A percentile compares a stretch with the other conserved stretches of the same genome.
Conservation (phyloP, 1,284 basidiomycete genomes). For the Anthracocystis walkeri region DNA sequence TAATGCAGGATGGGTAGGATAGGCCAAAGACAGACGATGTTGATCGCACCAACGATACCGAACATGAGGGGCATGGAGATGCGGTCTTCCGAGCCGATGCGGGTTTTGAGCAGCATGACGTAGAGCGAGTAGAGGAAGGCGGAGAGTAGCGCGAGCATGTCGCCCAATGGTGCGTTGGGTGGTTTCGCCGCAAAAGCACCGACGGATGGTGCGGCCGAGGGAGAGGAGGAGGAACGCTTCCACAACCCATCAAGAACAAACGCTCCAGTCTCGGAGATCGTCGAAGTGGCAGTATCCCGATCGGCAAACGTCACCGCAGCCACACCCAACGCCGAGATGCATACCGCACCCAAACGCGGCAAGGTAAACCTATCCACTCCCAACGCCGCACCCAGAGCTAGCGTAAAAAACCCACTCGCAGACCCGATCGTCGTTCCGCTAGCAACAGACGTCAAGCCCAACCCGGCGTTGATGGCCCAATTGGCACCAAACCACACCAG, state of each 20-base stretch:
- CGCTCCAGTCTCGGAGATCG: conserved; percentile 4
- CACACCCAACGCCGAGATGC: conserved; percentile 85
- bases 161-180: conserved; percentile 59
- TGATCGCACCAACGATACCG: conserved; percentile 82
- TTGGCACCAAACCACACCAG: conserved; percentile 68
- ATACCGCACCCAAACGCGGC: conserved; percentile 83
- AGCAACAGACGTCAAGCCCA: conserved; percentile 66
- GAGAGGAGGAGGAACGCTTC: conserved; percentile 13
- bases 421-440: conserved; percentile 72
- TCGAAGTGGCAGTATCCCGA: conserved; percentile 25
- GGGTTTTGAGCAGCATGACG: conserved; percentile 84
- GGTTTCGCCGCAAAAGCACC: conserved; percentile 13
- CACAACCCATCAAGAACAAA: conserved; percentile 24
- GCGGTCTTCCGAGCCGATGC: conserved; percentile 71
- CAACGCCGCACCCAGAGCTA: conserved; percentile 85
- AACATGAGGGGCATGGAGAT: conserved; percentile 72
- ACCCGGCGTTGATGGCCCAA: conserved; percentile 64
- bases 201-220: background rate
- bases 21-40: conserved; percentile 84
- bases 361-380: conserved; percentile 83
- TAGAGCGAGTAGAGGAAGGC: conserved; percentile 84
- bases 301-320: conserved; percentile 77
- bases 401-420: conserved; percentile 89
- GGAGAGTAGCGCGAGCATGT: conserved; percentile 63
- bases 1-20: conserved; percentile 84